Evolutionary conservation across 2,329 filamentous ascomycete genomes (phyloP), one percentile per base, ranked within the genome.

Genomic region (Aspergillus pseudoglaucus): DNA sequence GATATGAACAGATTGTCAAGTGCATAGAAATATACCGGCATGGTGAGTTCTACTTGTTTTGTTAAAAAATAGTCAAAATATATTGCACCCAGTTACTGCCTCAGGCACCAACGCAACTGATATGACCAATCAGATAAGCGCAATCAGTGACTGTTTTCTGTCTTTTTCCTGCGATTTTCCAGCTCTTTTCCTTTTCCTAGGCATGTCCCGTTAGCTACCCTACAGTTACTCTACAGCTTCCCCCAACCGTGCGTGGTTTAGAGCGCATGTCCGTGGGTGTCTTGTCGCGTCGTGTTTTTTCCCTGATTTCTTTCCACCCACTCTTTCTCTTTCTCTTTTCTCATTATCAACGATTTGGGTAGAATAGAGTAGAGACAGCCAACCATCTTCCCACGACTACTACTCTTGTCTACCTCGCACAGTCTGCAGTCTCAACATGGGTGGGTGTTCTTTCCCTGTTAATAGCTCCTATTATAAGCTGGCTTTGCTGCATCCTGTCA

Each of bases 371-470:
- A 30, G 25, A 27, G 25, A 30, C 25, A 30, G 10, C 10, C 25
- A 30, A 30, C 25, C 25, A 30, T 12, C 25, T 30, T 30, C 25
- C 25, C 10, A 30, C 25, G 25, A 30, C 25, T 30, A 30, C 25
- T 30, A 30, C 25, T 30, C 25, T 30, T 10, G 25, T 30, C 25
- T 30, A 30, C 33, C 35, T 38, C 35, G 14, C 35, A 10, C 12
- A 33, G n/a, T 15, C 23, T 22, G 32, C 12, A 33, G n/a, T 15
- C 23, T 22, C 33, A 51, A 49, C 45, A 58, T 58, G 55, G 55
- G 55, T 58, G 53, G 43, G 54, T 56, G 49, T 39, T 15, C 22
- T 38, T 37, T 47, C 43, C 38, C 47, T 39, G 25, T 30, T 45
- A 30, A 46, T 45, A 33, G 23, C 45, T 40, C 41, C 32, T 44